Evolutionary conservation across 2,329 filamentous ascomycete species (phyloP).

Genomic region (Fusarium brachygibbosum): DNA sequence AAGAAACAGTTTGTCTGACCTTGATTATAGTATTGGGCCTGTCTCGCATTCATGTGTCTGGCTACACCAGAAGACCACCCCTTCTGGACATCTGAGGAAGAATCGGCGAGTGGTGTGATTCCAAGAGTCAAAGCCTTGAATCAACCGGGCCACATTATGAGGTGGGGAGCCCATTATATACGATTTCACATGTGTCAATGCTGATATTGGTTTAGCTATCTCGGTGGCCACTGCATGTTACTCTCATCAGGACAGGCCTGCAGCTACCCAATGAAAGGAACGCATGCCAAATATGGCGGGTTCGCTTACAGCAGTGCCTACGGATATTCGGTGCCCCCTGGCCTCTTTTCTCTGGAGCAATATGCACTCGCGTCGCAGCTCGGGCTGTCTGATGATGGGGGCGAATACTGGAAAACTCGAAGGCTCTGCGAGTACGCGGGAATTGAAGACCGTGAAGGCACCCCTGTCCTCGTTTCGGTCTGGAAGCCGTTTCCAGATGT

Average conservation of each 20-base stretch:
- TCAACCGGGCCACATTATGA: slow-evolving; percentile 80
- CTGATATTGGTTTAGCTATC: slow-evolving; percentile 60
- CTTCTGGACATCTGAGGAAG: slow-evolving; percentile 79
- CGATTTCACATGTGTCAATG: background rate
- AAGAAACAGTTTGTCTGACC: slow-evolving; percentile 45
- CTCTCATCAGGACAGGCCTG: slow-evolving; percentile 84
- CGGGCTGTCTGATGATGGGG: slow-evolving; percentile 81
- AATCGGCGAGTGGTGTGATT: slow-evolving; percentile 68
- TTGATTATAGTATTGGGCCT: slow-evolving; percentile 77
- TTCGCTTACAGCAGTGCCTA: slow-evolving; percentile 84
- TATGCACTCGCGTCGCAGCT: slow-evolving; percentile 82
- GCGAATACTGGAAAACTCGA: slow-evolving; percentile 84
- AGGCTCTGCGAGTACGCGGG: slow-evolving; percentile 74
- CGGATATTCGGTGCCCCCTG: slow-evolving; percentile 82
- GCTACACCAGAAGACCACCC: slow-evolving; percentile 77
- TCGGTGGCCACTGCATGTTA: slow-evolving; percentile 81
- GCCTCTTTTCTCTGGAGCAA: slow-evolving; percentile 81
- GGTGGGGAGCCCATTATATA: slow-evolving; percentile 50
- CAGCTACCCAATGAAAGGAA: slow-evolving; percentile 84
- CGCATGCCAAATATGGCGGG: slow-evolving; percentile 84
- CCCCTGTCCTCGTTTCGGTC: slow-evolving; percentile 73
- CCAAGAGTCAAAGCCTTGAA: slow-evolving; percentile 71
- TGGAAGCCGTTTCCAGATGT: slow-evolving; percentile 82
- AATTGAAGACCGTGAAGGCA: slow-evolving; percentile 68
- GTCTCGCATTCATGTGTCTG: slow-evolving; percentile 80